Percentiles rank a stretch among this genome's conserved stretches.
phyloP scores from a whole-genome alignment of 1,284 basidiomycete species.

The Pseudomicrostroma phylloplanum region DNA sequence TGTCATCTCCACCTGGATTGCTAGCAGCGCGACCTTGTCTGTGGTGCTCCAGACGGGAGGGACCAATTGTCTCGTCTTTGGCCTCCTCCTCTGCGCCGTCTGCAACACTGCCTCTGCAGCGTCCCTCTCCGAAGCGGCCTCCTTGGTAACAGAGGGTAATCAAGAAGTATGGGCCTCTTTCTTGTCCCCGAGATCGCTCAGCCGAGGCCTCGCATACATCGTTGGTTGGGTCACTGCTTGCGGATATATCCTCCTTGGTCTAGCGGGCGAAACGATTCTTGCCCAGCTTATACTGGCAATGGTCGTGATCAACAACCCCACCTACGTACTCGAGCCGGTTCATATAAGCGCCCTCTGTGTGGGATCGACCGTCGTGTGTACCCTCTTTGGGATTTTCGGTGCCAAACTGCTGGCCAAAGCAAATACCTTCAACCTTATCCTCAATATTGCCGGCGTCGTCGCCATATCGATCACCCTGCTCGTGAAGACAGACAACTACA shows the following conservation, averaged over 20 bases:
- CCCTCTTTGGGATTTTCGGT: constrained; percentile 11
- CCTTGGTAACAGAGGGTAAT: too few species aligned
- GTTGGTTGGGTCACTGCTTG: constrained; percentile 17
- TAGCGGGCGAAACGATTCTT: constrained; percentile 15
- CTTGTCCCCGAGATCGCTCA: not conserved
- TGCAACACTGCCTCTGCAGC: too few species aligned
- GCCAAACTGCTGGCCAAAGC: constrained; percentile 15
- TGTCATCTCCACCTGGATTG: too few species aligned
- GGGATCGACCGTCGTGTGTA: constrained; percentile 6
- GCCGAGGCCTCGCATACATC: constrained; percentile 7
- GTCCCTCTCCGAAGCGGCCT: too few species aligned
- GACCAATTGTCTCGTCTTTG: too few species aligned
- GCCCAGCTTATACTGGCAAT: constrained; percentile 21
- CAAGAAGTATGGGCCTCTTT: not conserved
- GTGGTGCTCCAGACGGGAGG: too few species aligned
- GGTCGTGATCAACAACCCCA: constrained; percentile 15
- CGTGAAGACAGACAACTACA: constrained; percentile 16
- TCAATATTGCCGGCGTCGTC: constrained; percentile 15
- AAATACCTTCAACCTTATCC: constrained; percentile 13
- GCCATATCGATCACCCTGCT: constrained; percentile 15
- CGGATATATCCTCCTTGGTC: constrained; percentile 18
- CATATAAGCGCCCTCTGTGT: constrained; percentile 11
- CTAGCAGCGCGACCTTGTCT: too few species aligned
- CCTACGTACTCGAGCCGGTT: constrained; percentile 6
- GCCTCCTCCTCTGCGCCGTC: too few species aligned